Conservation (phyloP, 768 basidiomycete genomes). For the Leccinellum albellum region DNA sequence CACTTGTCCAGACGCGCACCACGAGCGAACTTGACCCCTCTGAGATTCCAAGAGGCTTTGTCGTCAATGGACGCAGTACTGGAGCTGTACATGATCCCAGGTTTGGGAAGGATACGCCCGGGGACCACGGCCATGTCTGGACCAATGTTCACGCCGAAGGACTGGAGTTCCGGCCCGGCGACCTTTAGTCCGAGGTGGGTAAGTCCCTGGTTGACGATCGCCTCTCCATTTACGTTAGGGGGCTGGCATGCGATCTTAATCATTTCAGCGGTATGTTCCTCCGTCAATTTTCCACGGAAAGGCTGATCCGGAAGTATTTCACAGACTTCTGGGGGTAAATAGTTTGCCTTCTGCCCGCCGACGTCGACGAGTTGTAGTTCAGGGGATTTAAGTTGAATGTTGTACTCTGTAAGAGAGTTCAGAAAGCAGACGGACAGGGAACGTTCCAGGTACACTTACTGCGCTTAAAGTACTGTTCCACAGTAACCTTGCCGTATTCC, state of each 20-base stretch:
- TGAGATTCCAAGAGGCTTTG: conserved; percentile 50
- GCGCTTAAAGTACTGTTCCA: conserved; percentile 44
- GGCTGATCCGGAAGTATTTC: conserved; percentile 41
- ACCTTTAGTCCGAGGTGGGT: conserved; percentile 39
- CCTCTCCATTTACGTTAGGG: conserved; percentile 45
- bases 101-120: conserved; percentile 46
- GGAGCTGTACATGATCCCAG: conserved; percentile 38
- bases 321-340: conserved; percentile 48
- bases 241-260: conserved; percentile 47
- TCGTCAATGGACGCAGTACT: conserved; percentile 37
- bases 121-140: conserved; percentile 53
- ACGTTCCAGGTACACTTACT: conserved; percentile 33
- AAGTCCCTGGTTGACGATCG: conserved; percentile 43
- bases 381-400: conserved; percentile 36
- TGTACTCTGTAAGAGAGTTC: conserved; percentile 38
- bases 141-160: conserved; percentile 46
- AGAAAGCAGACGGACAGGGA: not conserved
- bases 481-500: conserved; percentile 40
- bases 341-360: conserved; percentile 40
- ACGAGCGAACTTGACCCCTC: conserved; percentile 54
- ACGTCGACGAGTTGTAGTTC: conserved; percentile 46
- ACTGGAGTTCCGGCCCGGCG: conserved; percentile 33
- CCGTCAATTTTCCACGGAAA: conserved; percentile 49
- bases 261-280: conserved; percentile 51
- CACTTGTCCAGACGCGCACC: conserved; percentile 58